These are phyloP conservation scores for Moniliophthora roreri DNA, from an alignment of 1,284 basidiomycete genomes.

Conservation along the genomic window DNA sequence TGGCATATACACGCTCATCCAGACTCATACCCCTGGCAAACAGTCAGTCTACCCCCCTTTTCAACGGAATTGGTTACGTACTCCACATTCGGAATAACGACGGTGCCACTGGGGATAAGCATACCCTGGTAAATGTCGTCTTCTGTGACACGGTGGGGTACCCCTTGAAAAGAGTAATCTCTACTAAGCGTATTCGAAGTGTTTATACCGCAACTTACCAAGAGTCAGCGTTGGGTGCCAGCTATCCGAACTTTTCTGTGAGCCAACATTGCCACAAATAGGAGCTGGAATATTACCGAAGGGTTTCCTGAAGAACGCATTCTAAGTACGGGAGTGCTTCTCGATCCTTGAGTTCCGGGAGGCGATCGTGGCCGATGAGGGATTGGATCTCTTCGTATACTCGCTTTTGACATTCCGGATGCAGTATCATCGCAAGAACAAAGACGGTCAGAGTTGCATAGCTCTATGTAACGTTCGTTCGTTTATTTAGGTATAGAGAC, in stretches of 20 bases:
- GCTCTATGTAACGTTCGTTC: background rate
- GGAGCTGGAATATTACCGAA: background rate
- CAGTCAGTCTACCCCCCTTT: background rate
- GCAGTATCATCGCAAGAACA: background rate
- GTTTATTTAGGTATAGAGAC: background rate
- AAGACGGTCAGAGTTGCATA: background rate
- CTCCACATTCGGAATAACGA: background rate
- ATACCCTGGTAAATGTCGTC: slow-evolving; percentile 2
- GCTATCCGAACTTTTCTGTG: background rate
- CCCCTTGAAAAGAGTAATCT: background rate
- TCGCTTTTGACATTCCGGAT: slow-evolving; percentile 6
- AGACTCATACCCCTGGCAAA: background rate
- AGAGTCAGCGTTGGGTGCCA: background rate
- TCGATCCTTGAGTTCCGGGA: background rate
- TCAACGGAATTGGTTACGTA: background rate
- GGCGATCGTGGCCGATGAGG: background rate
- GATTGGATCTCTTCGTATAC: background rate
- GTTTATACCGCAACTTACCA: background rate
- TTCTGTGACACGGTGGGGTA: background rate
- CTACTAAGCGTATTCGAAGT: too few species aligned
- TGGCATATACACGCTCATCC: background rate
- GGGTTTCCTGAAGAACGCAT: background rate
- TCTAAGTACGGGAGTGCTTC: slow-evolving; percentile 3
- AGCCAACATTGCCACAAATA: too few species aligned
- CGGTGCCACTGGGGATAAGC: background rate